phyloP scores from a whole-genome alignment of 2,329 filamentous ascomycete genomes.

The Talaromyces piceae region DNA sequence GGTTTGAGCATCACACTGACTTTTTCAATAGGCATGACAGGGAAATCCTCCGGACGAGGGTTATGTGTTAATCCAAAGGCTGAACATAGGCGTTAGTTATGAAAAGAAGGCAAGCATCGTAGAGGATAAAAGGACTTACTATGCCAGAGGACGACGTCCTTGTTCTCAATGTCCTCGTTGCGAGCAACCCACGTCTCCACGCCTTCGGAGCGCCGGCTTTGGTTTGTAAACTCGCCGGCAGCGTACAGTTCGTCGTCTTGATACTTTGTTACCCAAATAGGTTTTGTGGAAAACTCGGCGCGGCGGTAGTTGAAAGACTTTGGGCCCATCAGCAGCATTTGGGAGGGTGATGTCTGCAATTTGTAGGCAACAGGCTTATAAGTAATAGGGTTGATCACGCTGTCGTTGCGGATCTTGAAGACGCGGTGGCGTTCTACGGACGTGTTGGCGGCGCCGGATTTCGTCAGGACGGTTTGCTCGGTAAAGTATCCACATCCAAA shows the following conservation, averaged over 20 bases:
- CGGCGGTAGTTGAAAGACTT: slow-evolving; percentile 44
- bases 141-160: slow-evolving; percentile 39
- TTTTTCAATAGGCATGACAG: slow-evolving; percentile 58
- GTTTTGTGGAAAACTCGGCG: slow-evolving; percentile 49
- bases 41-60: slow-evolving; percentile 58
- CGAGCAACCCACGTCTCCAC: slow-evolving; percentile 28
- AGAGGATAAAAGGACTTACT: slow-evolving; percentile 20
- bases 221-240: slow-evolving; percentile 49
- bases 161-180: slow-evolving; percentile 27
- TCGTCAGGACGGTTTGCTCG: slow-evolving; percentile 43
- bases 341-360: slow-evolving; percentile 45
- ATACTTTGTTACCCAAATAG: slow-evolving; percentile 50
- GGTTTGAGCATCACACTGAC: slow-evolving; percentile 43
- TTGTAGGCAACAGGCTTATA: slow-evolving; percentile 50
- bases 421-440: slow-evolving; percentile 42
- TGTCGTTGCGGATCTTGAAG: slow-evolving; percentile 53
- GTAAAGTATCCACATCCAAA: slow-evolving; percentile 51
- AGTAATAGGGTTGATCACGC: slow-evolving; percentile 47
- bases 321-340: slow-evolving; percentile 50
- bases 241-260: slow-evolving; percentile 47
- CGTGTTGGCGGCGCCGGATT: slow-evolving; percentile 40
- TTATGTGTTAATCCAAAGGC: slow-evolving; percentile 56
- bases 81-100: no score
- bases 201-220: slow-evolving; percentile 37
- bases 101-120: no score